Base-by-base conservation (phyloP, 2,329 filamentous ascomycete genomes). In the Alternaria novae-zelandiae region DNA sequence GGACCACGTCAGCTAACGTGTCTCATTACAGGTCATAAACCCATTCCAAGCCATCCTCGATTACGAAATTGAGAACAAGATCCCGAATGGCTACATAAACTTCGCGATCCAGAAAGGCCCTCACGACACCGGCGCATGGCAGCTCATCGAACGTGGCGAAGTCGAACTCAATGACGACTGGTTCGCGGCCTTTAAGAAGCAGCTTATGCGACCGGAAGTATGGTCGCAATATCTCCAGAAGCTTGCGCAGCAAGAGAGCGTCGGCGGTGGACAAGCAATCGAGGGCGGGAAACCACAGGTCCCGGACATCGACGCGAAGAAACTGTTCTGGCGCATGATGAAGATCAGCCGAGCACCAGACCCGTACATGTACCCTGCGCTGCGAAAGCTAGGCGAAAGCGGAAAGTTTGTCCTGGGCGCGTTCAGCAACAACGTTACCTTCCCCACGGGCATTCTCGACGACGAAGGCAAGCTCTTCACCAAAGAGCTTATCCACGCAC, bases 291-390 rank as follows among this genome's bases (percentile, higher is more conserved):
- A 63, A 21, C 91, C 92, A 2, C 85, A 89, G 0, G 77, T 94
- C 0, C 95, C 95, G 0, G 79, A 83, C 2, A 86, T 98, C 49
- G 90, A 98, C 74, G 91, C 88, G 13, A 89, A 93, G 76, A 88
- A 83, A 80, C 84, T 99, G 26, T 97, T 97, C 83, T 91, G 92
- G 86, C 87, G 91, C 73, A 98, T 98, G 94, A 97, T 98, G 93
- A 91, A 11, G 85, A 88, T 36, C 78, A 82, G 6, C 86, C 90
- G 88, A 6, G 80, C 82, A 2, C 89, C 91, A 1, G 95, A 99
- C 77, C 93, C 93, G 5, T 92, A 91, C 84, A 96, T 98, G 90
- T 93, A 88, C 67, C 94, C 94, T 0, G 94, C 94, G 2, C 82
- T 98, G 44, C 82, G 89, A 73, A 88, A 85, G 41, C 83, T 99